Conservation (phyloP, 768 basidiomycete genomes). For the Fomitopsis pulvina region DNA sequence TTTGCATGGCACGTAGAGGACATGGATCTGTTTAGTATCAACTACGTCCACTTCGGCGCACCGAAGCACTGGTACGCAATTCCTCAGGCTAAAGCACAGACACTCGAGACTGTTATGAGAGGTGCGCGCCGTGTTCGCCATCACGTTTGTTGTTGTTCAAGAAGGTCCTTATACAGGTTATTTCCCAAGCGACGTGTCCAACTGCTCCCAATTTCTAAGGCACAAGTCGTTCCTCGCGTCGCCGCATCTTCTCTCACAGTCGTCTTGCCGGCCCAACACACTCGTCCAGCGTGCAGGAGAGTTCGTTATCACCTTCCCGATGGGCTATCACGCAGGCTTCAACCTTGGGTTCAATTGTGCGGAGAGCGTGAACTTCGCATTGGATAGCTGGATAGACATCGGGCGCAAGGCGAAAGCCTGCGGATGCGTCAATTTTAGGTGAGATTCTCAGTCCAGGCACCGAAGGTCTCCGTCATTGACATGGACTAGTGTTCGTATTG, state of each 20-base stretch:
- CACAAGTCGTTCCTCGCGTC: constrained; percentile 96
- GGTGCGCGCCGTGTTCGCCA: constrained; percentile 36
- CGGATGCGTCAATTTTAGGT: constrained; percentile 72
- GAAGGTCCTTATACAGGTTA: constrained; percentile 43
- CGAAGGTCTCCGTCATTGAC: not conserved
- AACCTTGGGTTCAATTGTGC: constrained; percentile 96
- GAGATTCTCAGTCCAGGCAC: constrained; percentile 3
- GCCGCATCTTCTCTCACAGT: constrained; percentile 72
- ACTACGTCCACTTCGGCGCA: constrained; percentile 97
- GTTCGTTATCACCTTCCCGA: constrained; percentile 91
- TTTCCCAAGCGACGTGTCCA: constrained; percentile 80
- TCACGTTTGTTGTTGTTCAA: not conserved
- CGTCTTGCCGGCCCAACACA: constrained; percentile 75
- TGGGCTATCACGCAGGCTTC: constrained; percentile 96
- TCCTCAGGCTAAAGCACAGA: constrained; percentile 75
- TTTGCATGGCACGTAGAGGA: constrained; percentile 99
- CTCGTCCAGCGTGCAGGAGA: constrained; percentile 93
- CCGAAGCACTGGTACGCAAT: constrained; percentile 97
- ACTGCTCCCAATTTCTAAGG: constrained; percentile 89
- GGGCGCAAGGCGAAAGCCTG: constrained; percentile 78
- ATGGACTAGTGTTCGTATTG: constrained; percentile 76
- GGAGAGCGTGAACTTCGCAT: constrained; percentile 94
- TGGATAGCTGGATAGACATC: constrained; percentile 89
- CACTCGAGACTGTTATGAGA: constrained; percentile 87
- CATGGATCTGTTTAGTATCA: constrained; percentile 98